A percentile compares a stretch with the other conserved stretches of the same genome.
Evolutionary conservation across 2,329 filamentous ascomycete species (phyloP).

Genomic region (Aotearoamyces nothofagi): DNA sequence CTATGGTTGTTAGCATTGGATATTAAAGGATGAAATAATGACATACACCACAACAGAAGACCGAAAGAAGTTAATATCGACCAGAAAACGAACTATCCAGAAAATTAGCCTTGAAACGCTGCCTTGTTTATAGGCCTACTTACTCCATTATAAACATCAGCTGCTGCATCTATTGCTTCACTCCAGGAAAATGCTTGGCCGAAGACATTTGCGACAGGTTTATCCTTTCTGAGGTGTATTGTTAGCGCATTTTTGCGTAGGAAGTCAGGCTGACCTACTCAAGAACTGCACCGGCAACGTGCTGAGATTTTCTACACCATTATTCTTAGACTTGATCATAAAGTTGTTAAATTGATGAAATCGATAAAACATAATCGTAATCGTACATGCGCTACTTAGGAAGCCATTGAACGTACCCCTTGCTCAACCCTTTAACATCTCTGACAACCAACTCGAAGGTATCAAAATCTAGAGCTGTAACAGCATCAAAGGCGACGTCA

Average conservation of each 20-base stretch:
- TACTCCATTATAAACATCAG: constrained; percentile 87
- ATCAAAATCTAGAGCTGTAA: constrained; percentile 83
- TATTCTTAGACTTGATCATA: constrained; percentile 18
- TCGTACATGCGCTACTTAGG: constrained; percentile 61
- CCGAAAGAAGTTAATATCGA: constrained; percentile 82
- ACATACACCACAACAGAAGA: constrained; percentile 84
- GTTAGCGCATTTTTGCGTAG: constrained; percentile 15
- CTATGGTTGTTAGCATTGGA: constrained; percentile 24
- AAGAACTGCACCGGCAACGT: constrained; percentile 31
- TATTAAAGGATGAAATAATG: background rate
- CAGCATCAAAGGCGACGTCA: constrained; percentile 91
- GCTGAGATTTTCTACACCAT: constrained; percentile 23
- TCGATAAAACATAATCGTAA: constrained; percentile 6
- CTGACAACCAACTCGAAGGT: constrained; percentile 76
- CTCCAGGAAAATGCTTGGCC: constrained; percentile 56
- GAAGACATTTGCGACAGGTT: constrained; percentile 55
- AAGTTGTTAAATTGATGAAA: constrained; percentile 6
- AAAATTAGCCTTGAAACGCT: too few relatives aligned
- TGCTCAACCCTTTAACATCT: constrained; percentile 79
- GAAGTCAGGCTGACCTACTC: constrained; percentile 41
- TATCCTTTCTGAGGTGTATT: constrained; percentile 47
- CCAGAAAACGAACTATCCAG: constrained; percentile 88
- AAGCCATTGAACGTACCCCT: constrained; percentile 98
- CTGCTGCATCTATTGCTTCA: constrained; percentile 63
- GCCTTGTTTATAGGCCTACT: too few relatives aligned